These are phyloP conservation scores for Piloderma croceum DNA, from an alignment of 768 basidiomycete species.

Conservation along the genomic window DNA sequence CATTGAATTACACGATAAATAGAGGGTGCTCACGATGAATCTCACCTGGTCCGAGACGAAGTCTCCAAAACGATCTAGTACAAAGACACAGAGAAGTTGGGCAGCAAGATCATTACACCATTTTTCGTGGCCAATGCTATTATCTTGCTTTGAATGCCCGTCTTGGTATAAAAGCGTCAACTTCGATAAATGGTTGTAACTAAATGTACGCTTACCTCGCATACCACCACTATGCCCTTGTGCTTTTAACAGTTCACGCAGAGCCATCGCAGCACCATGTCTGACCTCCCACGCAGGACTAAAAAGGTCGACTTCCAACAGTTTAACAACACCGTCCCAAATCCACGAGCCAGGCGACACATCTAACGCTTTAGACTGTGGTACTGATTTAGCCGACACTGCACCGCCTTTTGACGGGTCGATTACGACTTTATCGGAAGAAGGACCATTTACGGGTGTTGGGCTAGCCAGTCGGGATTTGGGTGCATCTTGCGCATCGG, in stretches of 20 bases:
- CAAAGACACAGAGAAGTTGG: conserved; percentile 82
- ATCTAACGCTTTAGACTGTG: conserved; percentile 72
- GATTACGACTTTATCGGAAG: conserved; percentile 62
- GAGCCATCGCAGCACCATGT: conserved; percentile 88
- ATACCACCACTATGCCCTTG: conserved; percentile 83
- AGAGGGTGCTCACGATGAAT: no score
- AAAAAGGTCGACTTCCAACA: conserved; percentile 79
- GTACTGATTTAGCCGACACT: conserved; percentile 70
- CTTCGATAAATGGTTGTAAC: conserved; percentile 1
- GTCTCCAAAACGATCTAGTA: conserved; percentile 96
- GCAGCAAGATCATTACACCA: conserved; percentile 90
- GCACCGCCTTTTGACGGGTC: conserved; percentile 85
- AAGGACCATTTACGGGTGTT: conserved; percentile 33
- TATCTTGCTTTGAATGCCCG: conserved; percentile 47
- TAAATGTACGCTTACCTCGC: conserved; percentile 44
- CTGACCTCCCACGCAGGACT: conserved; percentile 89
- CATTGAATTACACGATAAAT: no score
- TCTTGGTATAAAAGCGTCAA: conserved; percentile 42
- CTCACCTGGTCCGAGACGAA: conserved; percentile 94
- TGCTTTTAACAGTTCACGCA: conserved; percentile 80
- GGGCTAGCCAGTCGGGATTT: conserved; percentile 59
- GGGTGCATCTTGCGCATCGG: conserved; percentile 48
- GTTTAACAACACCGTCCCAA: conserved; percentile 77
- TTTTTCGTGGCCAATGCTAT: conserved; percentile 63
- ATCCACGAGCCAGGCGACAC: conserved; percentile 74